These are phyloP conservation scores for Talaromyces sp. DNA, from an alignment of 2,329 filamentous ascomycete genomes.

Conservation along the genomic window DNA sequence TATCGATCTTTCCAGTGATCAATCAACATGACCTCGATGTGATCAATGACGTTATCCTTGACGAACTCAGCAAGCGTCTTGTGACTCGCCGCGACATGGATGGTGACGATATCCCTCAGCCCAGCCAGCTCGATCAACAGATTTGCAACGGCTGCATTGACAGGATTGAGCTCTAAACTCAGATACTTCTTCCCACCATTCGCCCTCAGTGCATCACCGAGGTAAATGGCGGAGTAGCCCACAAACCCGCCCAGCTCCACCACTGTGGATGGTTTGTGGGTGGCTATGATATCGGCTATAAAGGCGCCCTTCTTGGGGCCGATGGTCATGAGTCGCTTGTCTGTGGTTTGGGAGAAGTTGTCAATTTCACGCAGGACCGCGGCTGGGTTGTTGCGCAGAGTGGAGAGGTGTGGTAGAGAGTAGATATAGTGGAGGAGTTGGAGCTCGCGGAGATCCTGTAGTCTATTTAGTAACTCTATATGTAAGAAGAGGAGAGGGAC, in stretches of 20 bases:
- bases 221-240: conserved; percentile 76
- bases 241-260: conserved; percentile 78
- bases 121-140: conserved; percentile 71
- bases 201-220: conserved; percentile 62
- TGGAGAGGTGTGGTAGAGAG: conserved; percentile 56
- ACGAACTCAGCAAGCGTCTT: conserved; percentile 61
- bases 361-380: conserved; percentile 67
- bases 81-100: conserved; percentile 66
- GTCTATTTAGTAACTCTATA: too few species aligned
- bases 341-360: conserved; percentile 58
- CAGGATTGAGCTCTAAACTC: conserved; percentile 69
- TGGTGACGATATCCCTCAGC: conserved; percentile 64
- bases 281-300: conserved; percentile 63
- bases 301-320: conserved; percentile 70
- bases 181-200: conserved; percentile 64
- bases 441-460: conserved; percentile 64
- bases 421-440: conserved; percentile 69
- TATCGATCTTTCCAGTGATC: conserved; percentile 80
- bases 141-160: conserved; percentile 67
- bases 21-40: conserved; percentile 70
- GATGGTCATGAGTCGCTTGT: conserved; percentile 76
- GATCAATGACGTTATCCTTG: conserved; percentile 49
- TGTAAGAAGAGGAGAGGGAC: background rate
- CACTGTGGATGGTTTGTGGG: conserved; percentile 65
- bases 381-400: conserved; percentile 61